A percentile compares a stretch with the other conserved stretches of the same genome.
phyloP scores from a whole-genome alignment of 225 moss, liverwort and hornwort genomes.

The Pleurozium schreberi region DNA sequence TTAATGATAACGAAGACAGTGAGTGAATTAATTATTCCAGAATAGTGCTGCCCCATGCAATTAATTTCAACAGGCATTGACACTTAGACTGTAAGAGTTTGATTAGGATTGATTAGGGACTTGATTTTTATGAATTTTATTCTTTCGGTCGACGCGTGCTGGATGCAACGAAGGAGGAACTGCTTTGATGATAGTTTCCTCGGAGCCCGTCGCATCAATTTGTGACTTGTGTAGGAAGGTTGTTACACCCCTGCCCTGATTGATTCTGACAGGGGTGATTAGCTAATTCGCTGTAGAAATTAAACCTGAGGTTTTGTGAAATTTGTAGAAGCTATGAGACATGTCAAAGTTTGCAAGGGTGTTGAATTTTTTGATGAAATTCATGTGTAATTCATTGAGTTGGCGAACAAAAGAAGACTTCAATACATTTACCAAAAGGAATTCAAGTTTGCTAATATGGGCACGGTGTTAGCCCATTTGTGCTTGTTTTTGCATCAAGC shows the following conservation, averaged over 20 bases:
- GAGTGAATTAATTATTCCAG: neutral
- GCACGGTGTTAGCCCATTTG: conserved; percentile 40
- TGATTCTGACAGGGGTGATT: neutral
- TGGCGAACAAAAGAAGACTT: neutral
- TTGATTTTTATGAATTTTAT: neutral
- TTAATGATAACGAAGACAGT: neutral
- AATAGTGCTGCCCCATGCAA: neutral
- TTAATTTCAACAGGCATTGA: neutral
- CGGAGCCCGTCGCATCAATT: neutral
- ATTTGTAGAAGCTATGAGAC: neutral
- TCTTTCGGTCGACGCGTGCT: neutral
- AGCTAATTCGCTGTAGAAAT: neutral
- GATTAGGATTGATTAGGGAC: neutral
- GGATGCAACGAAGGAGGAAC: neutral
- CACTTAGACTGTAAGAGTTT: neutral
- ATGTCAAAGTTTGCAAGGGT: neutral
- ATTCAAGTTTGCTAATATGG: conserved; percentile 26
- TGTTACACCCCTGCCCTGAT: neutral
- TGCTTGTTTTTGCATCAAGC: neutral
- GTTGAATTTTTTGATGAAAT: neutral
- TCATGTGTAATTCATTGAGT: neutral
- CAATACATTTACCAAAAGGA: neutral
- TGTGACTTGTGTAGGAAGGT: neutral
- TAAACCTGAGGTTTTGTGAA: neutral
- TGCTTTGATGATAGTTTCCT: neutral